Evolutionary conservation across 2,329 filamentous ascomycete species (phyloP).

Genomic region (Pestalotiopsis sp.): DNA sequence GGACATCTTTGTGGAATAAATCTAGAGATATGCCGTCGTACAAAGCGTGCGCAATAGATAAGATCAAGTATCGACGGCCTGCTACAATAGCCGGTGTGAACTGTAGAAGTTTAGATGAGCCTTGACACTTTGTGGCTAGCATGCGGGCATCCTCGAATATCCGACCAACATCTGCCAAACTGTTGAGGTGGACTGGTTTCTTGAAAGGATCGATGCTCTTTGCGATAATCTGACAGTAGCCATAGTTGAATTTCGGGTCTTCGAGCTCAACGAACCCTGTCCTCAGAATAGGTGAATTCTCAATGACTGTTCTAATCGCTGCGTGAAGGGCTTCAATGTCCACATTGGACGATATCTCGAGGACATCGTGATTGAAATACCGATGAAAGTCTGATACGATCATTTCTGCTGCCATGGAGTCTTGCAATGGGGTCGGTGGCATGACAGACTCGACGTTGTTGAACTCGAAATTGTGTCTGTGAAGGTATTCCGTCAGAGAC

Average conservation of each 20-base stretch:
- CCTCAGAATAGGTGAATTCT: constrained; percentile 69
- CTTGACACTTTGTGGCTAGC: constrained; percentile 38
- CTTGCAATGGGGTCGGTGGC: constrained; percentile 81
- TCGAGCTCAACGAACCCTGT: constrained; percentile 72
- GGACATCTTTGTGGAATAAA: constrained; percentile 72
- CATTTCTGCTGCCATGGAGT: constrained; percentile 86
- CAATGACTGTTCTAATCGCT: constrained; percentile 65
- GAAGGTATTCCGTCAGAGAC: constrained; percentile 40
- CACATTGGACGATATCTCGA: constrained; percentile 58
- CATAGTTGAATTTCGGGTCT: constrained; percentile 53
- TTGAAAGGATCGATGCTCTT: constrained; percentile 20
- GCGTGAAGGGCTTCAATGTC: constrained; percentile 57
- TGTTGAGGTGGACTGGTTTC: constrained; percentile 26
- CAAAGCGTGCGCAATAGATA: constrained; percentile 83
- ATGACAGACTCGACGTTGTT: constrained; percentile 59
- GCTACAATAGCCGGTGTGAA: constrained; percentile 42
- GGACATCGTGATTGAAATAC: constrained; percentile 85
- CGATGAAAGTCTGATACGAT: constrained; percentile 69
- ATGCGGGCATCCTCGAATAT: constrained; percentile 39
- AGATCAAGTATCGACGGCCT: constrained; percentile 44
- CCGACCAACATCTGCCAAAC: constrained; percentile 33
- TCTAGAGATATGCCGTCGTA: constrained; percentile 88
- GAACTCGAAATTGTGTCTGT: constrained; percentile 32
- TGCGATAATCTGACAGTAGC: constrained; percentile 52
- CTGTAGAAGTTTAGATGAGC: constrained; percentile 46